Percentiles rank a stretch among this genome's conserved stretches.
Evolutionary conservation across 495 filamentous ascomycete species (phyloP).

Genomic region (Diplogelasinospora grovesii): DNA sequence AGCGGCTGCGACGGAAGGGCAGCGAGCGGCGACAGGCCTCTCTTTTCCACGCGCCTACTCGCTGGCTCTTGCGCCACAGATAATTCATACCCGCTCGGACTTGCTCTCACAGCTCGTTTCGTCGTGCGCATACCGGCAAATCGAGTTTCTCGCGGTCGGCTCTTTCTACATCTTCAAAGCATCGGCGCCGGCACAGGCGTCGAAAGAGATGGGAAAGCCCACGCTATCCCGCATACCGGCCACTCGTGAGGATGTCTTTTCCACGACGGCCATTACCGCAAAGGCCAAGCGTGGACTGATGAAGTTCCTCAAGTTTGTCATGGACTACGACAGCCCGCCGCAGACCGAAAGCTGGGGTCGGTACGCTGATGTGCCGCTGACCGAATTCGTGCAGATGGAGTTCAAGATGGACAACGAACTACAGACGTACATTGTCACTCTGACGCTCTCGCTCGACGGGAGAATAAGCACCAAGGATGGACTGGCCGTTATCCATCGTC

Average conservation of each 20-base stretch:
- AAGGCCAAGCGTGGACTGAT: constrained; percentile 76
- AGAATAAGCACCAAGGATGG: constrained; percentile 51
- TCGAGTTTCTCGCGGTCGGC: constrained; percentile 91
- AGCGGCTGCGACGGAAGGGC: constrained; percentile 26
- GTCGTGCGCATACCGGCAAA: constrained; percentile 76
- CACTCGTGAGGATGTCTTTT: constrained; percentile 82
- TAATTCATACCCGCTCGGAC: constrained; percentile 76
- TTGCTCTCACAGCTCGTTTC: constrained; percentile 74
- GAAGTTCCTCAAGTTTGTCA: constrained; percentile 79
- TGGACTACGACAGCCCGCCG: constrained; percentile 50
- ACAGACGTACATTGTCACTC: constrained; percentile 65
- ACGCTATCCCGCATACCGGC: constrained; percentile 63
- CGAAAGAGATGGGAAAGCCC: too few species aligned
- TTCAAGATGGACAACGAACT: constrained; percentile 69
- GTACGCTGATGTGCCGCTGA: constrained; percentile 44
- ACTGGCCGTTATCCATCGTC: constrained; percentile 66
- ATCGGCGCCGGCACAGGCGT: constrained; percentile 13
- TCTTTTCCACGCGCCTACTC: constrained; percentile 72
- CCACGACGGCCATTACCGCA: constrained; percentile 60
- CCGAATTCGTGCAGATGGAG: constrained; percentile 56
- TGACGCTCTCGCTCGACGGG: constrained; percentile 64
- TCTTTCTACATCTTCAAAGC: constrained; percentile 76
- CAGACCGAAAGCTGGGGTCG: constrained; percentile 34
- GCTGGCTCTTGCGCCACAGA: constrained; percentile 74
- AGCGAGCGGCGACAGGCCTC: too few species aligned